Base-by-base conservation (phyloP, 2,329 filamentous ascomycete genomes). In the Aspergillus pseudoterreus region DNA sequence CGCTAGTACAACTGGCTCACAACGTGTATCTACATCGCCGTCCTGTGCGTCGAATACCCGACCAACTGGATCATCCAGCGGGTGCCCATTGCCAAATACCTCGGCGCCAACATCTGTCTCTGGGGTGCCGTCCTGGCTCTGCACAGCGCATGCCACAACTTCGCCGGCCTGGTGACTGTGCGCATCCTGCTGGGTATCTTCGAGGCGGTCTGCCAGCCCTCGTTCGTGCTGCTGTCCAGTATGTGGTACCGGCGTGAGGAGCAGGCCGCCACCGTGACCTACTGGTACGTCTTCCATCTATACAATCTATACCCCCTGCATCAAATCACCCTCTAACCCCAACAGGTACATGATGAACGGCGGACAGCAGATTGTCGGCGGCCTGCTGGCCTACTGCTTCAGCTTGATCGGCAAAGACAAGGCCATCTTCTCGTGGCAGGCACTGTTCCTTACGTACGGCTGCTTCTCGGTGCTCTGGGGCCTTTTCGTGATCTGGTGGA, bases 191-290 rank as follows among this genome's bases (percentile, higher is more conserved):
- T 90, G 4, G 86, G 87, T 55, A 80, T 87, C 49, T 88, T 88
- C 61, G 86, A 90, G 67, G 82, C 85, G 0, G 81, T 82, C 35
- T 87, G 83, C 63, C 84, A 88, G 64, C 86, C 86, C 0, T 76
- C 79, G 2, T 88, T 89, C 59, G 73, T 89, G 24, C 72, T 89
- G 47, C 75, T 89, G 49, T 85, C 81, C 0, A 77, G 79, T 32
- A 86, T 87, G 75, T 89, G 86, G 86, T 89, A 89, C 67, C 82
- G 81, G 53, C 77, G 84, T 32, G 80, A 85, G 50, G 85, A 89
- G 59, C 86, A 89, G 62, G 80, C 84, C 0, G 68, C 79, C 0
- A 80, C 82, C 4, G 84, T 88, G 3, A 86, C 84, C 0, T 87
- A 83, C 67, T 89, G 86, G 85, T 82, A 76, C 54, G 60, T 55